phyloP scores from a whole-genome alignment of 2,329 filamentous ascomycete species.

The Phoma sp. region DNA sequence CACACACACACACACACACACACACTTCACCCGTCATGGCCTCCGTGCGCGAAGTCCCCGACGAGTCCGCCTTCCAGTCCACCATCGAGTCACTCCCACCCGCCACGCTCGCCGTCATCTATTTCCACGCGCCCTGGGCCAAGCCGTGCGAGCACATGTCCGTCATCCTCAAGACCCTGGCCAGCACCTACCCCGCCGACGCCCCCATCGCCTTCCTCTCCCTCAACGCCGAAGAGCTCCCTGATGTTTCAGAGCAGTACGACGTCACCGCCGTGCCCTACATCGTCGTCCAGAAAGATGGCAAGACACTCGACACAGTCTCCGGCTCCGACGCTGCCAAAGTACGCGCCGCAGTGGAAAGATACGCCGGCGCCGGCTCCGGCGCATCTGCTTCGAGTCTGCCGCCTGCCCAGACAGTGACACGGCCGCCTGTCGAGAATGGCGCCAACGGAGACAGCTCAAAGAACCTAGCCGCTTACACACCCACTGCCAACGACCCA shows the following conservation, averaged over 20 bases:
- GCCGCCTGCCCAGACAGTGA: slow-evolving; percentile 52
- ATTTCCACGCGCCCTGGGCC: slow-evolving; percentile 97
- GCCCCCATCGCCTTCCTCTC: slow-evolving; percentile 82
- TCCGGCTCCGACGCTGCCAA: slow-evolving; percentile 88
- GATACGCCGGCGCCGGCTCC: slow-evolving; percentile 66
- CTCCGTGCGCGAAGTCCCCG: slow-evolving; percentile 77
- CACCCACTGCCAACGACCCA: slow-evolving; percentile 51
- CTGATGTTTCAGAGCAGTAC: slow-evolving; percentile 89
- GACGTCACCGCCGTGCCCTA: slow-evolving; percentile 94
- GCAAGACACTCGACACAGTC: slow-evolving; percentile 80
- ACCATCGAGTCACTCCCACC: slow-evolving; percentile 71
- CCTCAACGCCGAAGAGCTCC: slow-evolving; percentile 92
- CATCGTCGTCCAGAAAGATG: slow-evolving; percentile 80
- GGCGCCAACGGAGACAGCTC: slow-evolving; percentile 38
- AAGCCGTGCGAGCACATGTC: slow-evolving; percentile 95
- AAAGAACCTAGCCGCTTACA: slow-evolving; percentile 54
- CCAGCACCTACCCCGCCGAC: slow-evolving; percentile 78
- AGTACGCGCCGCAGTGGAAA: slow-evolving; percentile 85
- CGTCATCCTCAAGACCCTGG: slow-evolving; percentile 82
- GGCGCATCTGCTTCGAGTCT: slow-evolving; percentile 47
- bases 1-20: not conserved
- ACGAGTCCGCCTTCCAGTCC: slow-evolving; percentile 74
- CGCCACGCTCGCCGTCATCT: slow-evolving; percentile 79
- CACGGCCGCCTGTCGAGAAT: slow-evolving; percentile 52
- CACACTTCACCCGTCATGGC: slow-evolving; percentile 35